These are phyloP conservation scores for Phaeotremella skinneri DNA, from an alignment of 768 basidiomycete species.

Conservation along the genomic window DNA sequence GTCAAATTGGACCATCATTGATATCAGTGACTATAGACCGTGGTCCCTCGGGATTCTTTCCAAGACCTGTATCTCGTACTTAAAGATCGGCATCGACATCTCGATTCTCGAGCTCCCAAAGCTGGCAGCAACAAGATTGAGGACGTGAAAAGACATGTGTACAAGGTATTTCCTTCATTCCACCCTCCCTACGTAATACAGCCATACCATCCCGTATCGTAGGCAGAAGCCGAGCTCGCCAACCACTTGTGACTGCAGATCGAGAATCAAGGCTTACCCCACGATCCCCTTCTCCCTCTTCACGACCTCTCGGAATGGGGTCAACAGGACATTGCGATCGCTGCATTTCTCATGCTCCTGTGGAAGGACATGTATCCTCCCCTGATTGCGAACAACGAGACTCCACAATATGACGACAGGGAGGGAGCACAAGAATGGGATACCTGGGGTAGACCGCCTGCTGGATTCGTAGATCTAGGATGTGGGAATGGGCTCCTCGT, in stretches of 20 bases:
- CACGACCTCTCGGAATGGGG: conserved; percentile 36
- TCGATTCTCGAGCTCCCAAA: conserved; percentile 52
- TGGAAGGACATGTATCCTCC: conserved; percentile 72
- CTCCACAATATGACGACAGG: conserved; percentile 15
- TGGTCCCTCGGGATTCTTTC: conserved; percentile 72
- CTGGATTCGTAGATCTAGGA: conserved; percentile 88
- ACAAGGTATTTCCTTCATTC: conserved; percentile 38
- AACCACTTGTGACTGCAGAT: too few relatives aligned
- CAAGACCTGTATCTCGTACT: conserved; percentile 87
- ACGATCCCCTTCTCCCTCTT: conserved; percentile 17
- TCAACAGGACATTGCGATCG: conserved; percentile 84
- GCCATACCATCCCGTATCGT: too few relatives aligned
- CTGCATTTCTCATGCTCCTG: conserved; percentile 84
- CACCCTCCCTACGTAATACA: not conserved
- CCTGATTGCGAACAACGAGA: not conserved
- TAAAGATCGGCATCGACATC: conserved; percentile 76
- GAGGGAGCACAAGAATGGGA: conserved; percentile 59
- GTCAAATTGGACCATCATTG: not conserved
- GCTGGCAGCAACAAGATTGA: conserved; percentile 37
- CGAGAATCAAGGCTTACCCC: conserved; percentile 18
- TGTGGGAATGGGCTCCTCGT: conserved; percentile 88
- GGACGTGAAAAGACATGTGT: conserved; percentile 51
- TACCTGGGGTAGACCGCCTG: conserved; percentile 72
- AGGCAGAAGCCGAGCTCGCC: too few relatives aligned
- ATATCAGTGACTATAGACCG: conserved; percentile 46